phyloP scores from a whole-genome alignment of 1,284 basidiomycete species.

The Rhodotorula sp. region DNA sequence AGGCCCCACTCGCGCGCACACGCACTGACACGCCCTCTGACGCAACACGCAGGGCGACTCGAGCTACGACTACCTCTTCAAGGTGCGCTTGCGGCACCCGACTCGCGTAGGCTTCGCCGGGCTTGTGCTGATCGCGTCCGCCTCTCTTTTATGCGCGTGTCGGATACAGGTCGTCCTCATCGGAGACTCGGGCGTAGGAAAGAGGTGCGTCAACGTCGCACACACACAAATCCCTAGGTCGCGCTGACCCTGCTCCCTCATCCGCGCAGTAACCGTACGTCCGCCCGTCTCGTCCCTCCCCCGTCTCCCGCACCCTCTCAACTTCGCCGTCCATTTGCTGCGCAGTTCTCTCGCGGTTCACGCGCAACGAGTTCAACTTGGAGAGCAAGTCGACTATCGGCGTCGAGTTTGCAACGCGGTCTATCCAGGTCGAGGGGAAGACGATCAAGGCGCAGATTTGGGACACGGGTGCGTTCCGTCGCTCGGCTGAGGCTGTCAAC shows the following conservation, averaged over 20 bases:
- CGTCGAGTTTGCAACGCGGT: constrained; percentile 97
- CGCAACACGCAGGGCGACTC: constrained; percentile 27
- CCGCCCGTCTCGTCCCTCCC: neutral
- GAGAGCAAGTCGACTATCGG: constrained; percentile 98
- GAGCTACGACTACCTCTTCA: constrained; percentile 89
- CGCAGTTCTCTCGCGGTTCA: constrained; percentile 78
- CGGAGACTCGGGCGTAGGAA: constrained; percentile 98
- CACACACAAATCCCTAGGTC: fast-evolving
- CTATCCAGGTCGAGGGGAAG: constrained; percentile 92
- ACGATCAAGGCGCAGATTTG: constrained; percentile 99
- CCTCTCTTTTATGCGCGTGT: neutral
- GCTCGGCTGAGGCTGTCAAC: neutral
- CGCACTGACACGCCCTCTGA: neutral
- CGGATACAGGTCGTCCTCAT: constrained; percentile 81
- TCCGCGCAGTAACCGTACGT: constrained; percentile 50
- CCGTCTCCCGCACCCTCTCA: neutral
- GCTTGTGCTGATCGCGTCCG: constrained; percentile 13
- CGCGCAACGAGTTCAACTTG: constrained; percentile 97
- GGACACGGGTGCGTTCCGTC: constrained; percentile 76
- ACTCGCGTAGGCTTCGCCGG: no score
- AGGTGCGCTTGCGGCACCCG: constrained; percentile 57
- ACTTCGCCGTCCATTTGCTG: neutral
- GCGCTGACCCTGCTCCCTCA: neutral
- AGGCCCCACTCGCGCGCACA: neutral
- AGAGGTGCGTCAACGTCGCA: constrained; percentile 59